Percentiles rank a stretch among this genome's conserved stretches.
Conservation (phyloP, 768 basidiomycete genomes). For the Collybia sordida region DNA sequence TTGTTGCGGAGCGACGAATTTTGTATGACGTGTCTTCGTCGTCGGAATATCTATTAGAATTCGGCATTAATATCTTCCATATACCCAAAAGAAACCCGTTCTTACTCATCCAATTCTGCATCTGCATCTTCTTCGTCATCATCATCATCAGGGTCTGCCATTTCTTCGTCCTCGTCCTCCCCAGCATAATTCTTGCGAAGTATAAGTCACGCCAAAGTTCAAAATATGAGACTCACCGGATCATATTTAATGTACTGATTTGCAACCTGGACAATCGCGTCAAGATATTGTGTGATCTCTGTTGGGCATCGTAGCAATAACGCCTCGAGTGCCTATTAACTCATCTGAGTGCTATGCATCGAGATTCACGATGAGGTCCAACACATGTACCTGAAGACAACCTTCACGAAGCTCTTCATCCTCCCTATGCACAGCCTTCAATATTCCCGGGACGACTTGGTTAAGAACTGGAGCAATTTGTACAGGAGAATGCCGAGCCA, state of each 20-base stretch:
- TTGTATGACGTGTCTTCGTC: constrained; percentile 99
- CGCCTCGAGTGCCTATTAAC: constrained; percentile 74
- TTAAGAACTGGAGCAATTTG: constrained; percentile 61
- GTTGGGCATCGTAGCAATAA: constrained; percentile 81
- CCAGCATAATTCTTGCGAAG: constrained; percentile 49
- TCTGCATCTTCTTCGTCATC: constrained; percentile 83
- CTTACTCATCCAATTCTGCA: constrained; percentile 76
- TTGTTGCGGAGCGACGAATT: constrained; percentile 90
- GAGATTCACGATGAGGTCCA: constrained; percentile 1
- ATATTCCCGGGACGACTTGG: constrained; percentile 67
- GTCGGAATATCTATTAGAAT: constrained; percentile 76
- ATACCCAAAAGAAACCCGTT: neutral
- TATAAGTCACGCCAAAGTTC: neutral
- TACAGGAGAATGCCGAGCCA: constrained; percentile 71
- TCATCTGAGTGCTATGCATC: constrained; percentile 5
- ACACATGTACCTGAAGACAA: constrained; percentile 60
- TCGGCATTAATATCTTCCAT: constrained; percentile 6
- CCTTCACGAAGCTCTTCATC: constrained; percentile 87
- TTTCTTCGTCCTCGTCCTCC: constrained; percentile 51
- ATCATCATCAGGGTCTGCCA: constrained; percentile 70
- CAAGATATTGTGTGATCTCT: constrained; percentile 75
- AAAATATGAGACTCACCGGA: constrained; percentile 56
- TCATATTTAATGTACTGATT: constrained; percentile 88
- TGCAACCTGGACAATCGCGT: constrained; percentile 66
- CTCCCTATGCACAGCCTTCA: constrained; percentile 67